phyloP scores from a whole-genome alignment of 768 basidiomycete species.

The Lyophyllum semitale region DNA sequence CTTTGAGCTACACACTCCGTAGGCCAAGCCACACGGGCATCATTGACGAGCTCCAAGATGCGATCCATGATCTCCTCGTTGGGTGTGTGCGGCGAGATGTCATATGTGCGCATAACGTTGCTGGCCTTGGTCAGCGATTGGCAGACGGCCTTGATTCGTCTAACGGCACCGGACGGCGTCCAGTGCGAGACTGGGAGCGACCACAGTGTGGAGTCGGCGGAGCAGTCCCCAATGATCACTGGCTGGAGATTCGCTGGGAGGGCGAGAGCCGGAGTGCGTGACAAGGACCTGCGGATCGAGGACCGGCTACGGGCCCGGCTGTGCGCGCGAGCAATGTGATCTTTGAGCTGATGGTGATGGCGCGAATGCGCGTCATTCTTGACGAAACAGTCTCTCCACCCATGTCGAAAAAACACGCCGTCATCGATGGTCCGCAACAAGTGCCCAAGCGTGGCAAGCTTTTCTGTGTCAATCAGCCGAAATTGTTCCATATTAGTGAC shows the following conservation, averaged over 20 bases:
- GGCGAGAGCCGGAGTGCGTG: constrained; percentile 20
- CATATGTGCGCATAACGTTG: constrained; percentile 67
- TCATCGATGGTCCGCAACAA: constrained; percentile 65
- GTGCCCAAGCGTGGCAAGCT: constrained; percentile 54
- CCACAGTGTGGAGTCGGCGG: constrained; percentile 67
- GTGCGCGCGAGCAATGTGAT: constrained; percentile 22
- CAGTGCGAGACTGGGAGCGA: constrained; percentile 59
- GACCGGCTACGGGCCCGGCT: constrained; percentile 25
- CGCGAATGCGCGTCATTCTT: constrained; percentile 33
- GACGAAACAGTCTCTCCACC: constrained; percentile 53
- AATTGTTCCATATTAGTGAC: constrained; percentile 62
- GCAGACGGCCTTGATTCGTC: constrained; percentile 73
- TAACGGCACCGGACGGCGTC: constrained; percentile 60
- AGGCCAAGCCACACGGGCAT: constrained; percentile 77
- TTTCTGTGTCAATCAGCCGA: constrained; percentile 56
- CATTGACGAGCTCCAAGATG: constrained; percentile 74
- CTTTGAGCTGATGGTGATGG: constrained; percentile 26
- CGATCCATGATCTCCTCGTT: constrained; percentile 69
- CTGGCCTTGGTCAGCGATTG: constrained; percentile 67
- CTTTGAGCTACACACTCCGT: constrained; percentile 63
- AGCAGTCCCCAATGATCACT: constrained; percentile 75
- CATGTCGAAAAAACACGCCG: constrained; percentile 63
- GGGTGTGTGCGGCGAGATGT: constrained; percentile 61
- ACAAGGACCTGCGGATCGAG: constrained; percentile 21
- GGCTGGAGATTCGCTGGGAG: constrained; percentile 52